Evolutionary conservation across 306 rosid species (phyloP).

Genomic region (Gleditsia sinensis): DNA sequence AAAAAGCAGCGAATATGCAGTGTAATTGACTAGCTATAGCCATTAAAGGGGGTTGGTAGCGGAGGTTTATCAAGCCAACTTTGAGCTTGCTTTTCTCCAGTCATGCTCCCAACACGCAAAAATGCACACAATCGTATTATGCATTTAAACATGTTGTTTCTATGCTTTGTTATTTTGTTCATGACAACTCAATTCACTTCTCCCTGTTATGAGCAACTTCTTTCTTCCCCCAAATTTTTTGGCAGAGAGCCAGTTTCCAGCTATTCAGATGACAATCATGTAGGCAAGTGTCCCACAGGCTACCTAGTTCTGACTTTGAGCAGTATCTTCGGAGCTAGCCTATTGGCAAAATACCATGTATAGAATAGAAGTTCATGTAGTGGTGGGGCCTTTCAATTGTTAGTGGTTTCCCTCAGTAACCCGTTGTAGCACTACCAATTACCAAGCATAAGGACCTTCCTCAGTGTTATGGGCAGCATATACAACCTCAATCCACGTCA

Average conservation of each 20-base stretch:
- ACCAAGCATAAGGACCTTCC: constrained; percentile 15
- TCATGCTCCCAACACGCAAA: background rate
- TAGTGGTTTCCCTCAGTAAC: constrained; percentile 28
- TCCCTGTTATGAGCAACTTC: too few relatives aligned
- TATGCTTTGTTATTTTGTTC: too few relatives aligned
- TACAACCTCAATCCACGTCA: constrained; percentile 13
- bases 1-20: too few relatives aligned
- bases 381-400: constrained; percentile 34
- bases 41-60: background rate
- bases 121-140: background rate
- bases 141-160: too few relatives aligned
- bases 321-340: constrained; percentile 15
- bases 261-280: constrained; percentile 28
- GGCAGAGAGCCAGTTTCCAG: background rate
- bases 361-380: constrained; percentile 4
- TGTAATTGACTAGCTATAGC: too few relatives aligned
- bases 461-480: too few relatives aligned
- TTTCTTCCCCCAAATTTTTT: too few relatives aligned
- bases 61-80: background rate
- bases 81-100: background rate
- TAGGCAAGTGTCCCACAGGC: constrained; percentile 37
- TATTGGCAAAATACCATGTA: constrained; percentile 25
- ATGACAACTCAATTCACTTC: too few relatives aligned
- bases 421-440: background rate
- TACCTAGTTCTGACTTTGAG: background rate